Evolutionary conservation across 1,139 yeast genomes (phyloP), one percentile per base, ranked within the genome.

Genomic region (Scheffersomyces titani): DNA sequence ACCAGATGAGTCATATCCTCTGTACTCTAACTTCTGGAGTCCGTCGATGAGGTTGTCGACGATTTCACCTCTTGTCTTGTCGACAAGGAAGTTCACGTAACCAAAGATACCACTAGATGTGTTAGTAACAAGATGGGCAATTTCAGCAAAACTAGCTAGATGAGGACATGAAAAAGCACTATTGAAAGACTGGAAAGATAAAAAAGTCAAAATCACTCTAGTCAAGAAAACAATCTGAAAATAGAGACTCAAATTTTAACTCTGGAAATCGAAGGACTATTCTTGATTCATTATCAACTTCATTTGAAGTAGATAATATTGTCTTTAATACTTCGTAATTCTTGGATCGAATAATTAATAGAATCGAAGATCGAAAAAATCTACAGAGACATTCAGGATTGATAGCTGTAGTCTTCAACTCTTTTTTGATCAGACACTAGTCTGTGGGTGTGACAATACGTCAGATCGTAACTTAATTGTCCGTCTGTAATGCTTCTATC

Each of bases 1-100:
- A 70, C 99, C 99, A 46, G 98, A 90, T 20, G 98, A 93, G 76
- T 96, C 99, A 69, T 96, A 96, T 52, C 99, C 99, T 77, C 99
- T 88, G 78, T 96, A 96, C 75, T 96, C 99, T 69, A 94, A 85
- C 69, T 97, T 86, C 71, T 89, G 92, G 59, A 96, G 85, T 60
- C 99, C 99, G 70, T 92, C 97, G 56, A 93, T 83, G 65, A 94
- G 84, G 60, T 91, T 91, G 72, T 89, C 92, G 62, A 94, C 81
- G 73, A 96, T 92, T 69, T 93, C 97, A 52, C 97, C 98, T 76
- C 98, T 84, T 55, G 93, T 81, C 73, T 88, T 90, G 66, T 93
- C 97, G 61, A 92, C 97, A 71, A 94, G 84, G 76, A 90, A 96
- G 83, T 96, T 96, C 68, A 96, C 92, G 79, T 96, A 96, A 65